Evolutionary conservation across 106 monocot species (phyloP).

Genomic region (Iris macrosiphon): DNA sequence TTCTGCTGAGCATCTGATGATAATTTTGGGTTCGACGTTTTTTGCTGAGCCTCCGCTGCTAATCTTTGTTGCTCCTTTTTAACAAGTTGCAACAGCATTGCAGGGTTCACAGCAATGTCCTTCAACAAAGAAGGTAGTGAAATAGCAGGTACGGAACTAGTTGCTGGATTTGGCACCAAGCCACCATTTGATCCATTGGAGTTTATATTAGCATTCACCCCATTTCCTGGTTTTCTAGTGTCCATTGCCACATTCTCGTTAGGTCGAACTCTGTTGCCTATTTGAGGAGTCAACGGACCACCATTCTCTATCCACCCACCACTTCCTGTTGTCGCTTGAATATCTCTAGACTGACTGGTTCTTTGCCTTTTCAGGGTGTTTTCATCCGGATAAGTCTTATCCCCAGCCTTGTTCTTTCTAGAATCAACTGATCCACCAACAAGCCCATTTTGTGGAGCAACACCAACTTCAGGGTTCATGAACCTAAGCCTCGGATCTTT

Average conservation of each 20-base stretch:
- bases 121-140: slow-evolving; percentile 51
- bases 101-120: slow-evolving; percentile 67
- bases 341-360: slow-evolving; percentile 17
- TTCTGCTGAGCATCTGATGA: slow-evolving; percentile 44
- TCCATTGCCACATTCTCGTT: slow-evolving; percentile 20
- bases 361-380: slow-evolving; percentile 53
- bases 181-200: slow-evolving; percentile 4
- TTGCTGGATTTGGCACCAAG: slow-evolving; percentile 7
- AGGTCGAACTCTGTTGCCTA: not conserved
- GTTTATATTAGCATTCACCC: slow-evolving; percentile 6
- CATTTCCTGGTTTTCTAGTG: slow-evolving; percentile 16
- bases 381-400: slow-evolving; percentile 19
- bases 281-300: slow-evolving; percentile 4
- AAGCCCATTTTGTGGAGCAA: slow-evolving; percentile 13
- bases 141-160: slow-evolving; percentile 19
- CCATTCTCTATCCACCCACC: slow-evolving; percentile 35
- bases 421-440: slow-evolving; percentile 12
- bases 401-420: slow-evolving; percentile 49
- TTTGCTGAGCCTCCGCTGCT: too few species aligned
- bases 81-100: slow-evolving; percentile 60
- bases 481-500: slow-evolving; percentile 85
- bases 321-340: slow-evolving; percentile 14
- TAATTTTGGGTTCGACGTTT: too few species aligned
- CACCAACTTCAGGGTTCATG: slow-evolving; percentile 23
- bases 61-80: slow-evolving; percentile 53